Base-by-base conservation (phyloP, 495 filamentous ascomycete genomes). In the Podospora conica region DNA sequence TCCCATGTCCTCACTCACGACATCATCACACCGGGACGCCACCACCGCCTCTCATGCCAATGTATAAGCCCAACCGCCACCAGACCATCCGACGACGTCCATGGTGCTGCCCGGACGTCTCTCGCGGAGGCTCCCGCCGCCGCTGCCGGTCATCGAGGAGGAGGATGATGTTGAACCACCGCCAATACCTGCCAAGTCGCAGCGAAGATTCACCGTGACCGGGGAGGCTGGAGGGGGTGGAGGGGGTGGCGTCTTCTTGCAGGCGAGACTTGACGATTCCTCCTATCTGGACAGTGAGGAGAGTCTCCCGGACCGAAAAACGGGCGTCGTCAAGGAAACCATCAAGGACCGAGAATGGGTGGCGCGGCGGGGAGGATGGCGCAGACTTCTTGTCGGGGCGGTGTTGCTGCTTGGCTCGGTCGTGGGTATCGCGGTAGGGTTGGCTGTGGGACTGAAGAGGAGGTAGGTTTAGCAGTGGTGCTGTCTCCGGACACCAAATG, bases 361-460 rank as follows among this genome's bases (percentile, higher is more conserved):
- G 9, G 68, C 68, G 9, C 63, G 53, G 23, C 65, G 78, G 65
- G 79, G 78, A 1, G 79, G 80, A 1, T 84, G 79, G 82, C 77
- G 71, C 58, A 69, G 75, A 48, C 63, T 79, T 25, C 61, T 65
- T 22, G 6, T 81, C 20, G 62, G 76, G 25, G 57, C 63, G 0
- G 20, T 77, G 11, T 24, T 82, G 9, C 1, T 78, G 6, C 24
- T 78, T 1, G 68, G 74, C 9, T 60, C 76, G 53, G 65, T 79
- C 12, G 71, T 83, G 0, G 82, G 78, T 3, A 60, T 84, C 27
- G 68, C 72, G 0, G 75, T 83, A 0, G 82, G 78, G 3, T 63
- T 84, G 40, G 68, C 72, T 0, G 75, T 81, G 6, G 82, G 82
- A 10, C 63, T 84, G 18, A 76, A 66, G n/a, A 81, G 78, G 27